Percentiles rank a stretch among this genome's conserved stretches.
Conservation (phyloP, 2,329 filamentous ascomycete genomes). For the Thelonectria blattea region DNA sequence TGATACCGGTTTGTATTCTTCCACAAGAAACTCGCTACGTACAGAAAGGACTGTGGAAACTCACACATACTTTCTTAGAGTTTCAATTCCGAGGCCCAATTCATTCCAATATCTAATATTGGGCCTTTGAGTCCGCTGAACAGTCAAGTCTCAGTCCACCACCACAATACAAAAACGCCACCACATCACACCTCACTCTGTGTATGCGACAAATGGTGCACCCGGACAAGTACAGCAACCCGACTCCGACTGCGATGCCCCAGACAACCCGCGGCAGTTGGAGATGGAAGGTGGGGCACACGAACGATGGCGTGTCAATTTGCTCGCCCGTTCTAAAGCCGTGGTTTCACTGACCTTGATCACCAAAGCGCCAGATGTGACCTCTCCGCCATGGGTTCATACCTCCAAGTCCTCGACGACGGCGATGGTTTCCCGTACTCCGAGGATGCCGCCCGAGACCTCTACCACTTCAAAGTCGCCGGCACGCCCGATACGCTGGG, state of each 20-base stretch:
- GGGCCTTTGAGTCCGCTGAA: too few species aligned
- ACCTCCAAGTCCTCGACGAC: neutral
- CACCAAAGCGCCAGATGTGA: neutral
- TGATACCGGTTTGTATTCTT: too few species aligned
- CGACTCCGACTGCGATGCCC: neutral
- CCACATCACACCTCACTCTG: too few species aligned
- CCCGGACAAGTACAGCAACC: neutral
- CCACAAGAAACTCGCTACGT: too few species aligned
- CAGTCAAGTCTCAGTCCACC: too few species aligned
- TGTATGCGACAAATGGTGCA: neutral
- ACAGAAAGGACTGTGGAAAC: too few species aligned
- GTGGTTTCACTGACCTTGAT: neutral
- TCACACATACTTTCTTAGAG: too few species aligned
- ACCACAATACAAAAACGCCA: too few species aligned
- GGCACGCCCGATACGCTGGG: neutral
- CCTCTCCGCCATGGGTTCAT: neutral
- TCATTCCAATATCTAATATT: too few species aligned
- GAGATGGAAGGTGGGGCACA: neutral
- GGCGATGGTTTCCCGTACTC: neutral
- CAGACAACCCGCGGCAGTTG: neutral
- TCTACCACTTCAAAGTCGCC: neutral
- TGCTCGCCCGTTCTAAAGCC: neutral
- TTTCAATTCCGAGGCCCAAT: too few species aligned
- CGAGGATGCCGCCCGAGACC: neutral
- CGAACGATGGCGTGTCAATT: neutral